phyloP scores from a whole-genome alignment of 371 early-diverging fungal genomes.

The Rhizopus arrhizus region DNA sequence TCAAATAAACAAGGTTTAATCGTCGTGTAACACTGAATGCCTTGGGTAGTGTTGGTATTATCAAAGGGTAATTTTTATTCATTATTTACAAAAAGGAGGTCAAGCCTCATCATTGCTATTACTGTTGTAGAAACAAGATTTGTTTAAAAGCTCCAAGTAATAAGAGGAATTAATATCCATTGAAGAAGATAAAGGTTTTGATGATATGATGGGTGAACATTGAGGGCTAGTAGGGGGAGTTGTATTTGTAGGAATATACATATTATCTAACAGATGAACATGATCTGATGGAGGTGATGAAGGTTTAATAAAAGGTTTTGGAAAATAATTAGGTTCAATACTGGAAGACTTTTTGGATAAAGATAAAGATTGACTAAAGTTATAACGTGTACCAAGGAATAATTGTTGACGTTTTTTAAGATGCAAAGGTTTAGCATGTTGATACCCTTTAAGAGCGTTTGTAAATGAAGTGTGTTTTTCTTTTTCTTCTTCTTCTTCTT shows the following conservation, averaged over 20 bases:
- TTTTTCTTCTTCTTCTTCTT: slow-evolving; percentile 11
- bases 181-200: neutral
- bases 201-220: too few relatives aligned
- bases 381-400: slow-evolving; percentile 33
- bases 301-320: slow-evolving; percentile 10
- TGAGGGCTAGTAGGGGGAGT: slow-evolving; percentile 22
- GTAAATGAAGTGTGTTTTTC: slow-evolving; percentile 27
- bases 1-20: too few relatives aligned
- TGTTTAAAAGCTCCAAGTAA: slow-evolving; percentile 26
- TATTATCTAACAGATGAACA: slow-evolving; percentile 2
- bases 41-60: too few relatives aligned
- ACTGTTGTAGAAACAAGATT: slow-evolving; percentile 27
- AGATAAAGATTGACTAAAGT: slow-evolving; percentile 36
- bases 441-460: slow-evolving; percentile 29
- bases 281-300: slow-evolving; percentile 8
- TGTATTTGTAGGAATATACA: neutral
- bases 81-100: too few relatives aligned
- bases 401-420: slow-evolving; percentile 25
- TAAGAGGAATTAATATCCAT: slow-evolving; percentile 23
- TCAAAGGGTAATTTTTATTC: too few relatives aligned
- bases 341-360: slow-evolving; percentile 25
- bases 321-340: slow-evolving; percentile 5
- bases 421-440: slow-evolving; percentile 28
- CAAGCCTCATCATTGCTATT: neutral
- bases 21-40: too few relatives aligned